Base-by-base conservation (phyloP, 768 basidiomycete genomes). In the Guyanaporus albipodus region DNA sequence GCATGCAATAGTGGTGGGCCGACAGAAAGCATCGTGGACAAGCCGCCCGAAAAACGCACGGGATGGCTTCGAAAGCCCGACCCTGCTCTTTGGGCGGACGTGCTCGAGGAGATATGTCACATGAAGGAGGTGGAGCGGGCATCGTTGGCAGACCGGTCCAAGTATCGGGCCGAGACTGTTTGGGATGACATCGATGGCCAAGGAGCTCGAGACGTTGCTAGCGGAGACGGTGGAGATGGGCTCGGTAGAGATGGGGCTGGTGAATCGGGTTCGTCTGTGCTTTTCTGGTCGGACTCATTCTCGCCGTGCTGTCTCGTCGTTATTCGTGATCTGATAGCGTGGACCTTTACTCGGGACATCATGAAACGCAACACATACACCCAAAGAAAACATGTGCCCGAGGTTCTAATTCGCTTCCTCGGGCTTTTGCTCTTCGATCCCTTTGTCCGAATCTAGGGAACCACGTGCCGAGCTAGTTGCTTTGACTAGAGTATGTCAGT, bases 1-100 rank as follows among this genome's bases (percentile, higher is more conserved):
- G 94, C 93, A 0, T 91, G 87, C 57, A 69, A 90, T 60, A 83
- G 79, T 48, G 91, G 90, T n/a, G 95, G 95, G 2, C 95, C 95
- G 8, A 88, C 82, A 1, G 95, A 99, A 68, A 95, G 87, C 44
- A 69, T 95, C 22, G 61, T 83, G 15, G 69, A 70, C 47, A 33
- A 48, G 5, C 66, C 67, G 3, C 32, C 45, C 9, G 67, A 68
- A 22, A 45, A 73, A 39, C 73, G 80, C 22, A 96, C 94, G 0
- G 94, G 93, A 0, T 87, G 89, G 79, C 72, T 96, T 15, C 73
- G 82, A 17, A 48, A 68, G 1, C 85, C 92, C 0, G 73, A 79
- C 17, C 58, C 81, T 0, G 69, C 74, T 1, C 62, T 75, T 5
- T 97, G 95, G 95, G 78, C 87, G 2, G 68, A 74, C 6, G 82